A percentile compares a stretch with the other conserved stretches of the same genome.
These are phyloP conservation scores for Sclerotiophoma versabilis DNA, from an alignment of 2,329 filamentous ascomycete genomes.

Conservation along the genomic window DNA sequence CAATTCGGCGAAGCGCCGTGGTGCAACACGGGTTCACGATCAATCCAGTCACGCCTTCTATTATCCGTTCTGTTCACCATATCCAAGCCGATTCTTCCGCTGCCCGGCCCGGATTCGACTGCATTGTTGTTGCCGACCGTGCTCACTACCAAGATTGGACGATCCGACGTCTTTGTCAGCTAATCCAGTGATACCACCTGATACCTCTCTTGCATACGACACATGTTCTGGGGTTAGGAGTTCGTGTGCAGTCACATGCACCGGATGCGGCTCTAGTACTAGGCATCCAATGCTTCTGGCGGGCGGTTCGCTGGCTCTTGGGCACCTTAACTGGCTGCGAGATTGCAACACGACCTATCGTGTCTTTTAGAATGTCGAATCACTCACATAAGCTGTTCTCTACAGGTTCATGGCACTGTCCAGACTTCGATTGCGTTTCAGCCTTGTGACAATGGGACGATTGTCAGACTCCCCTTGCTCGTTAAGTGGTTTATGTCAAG, in stretches of 20 bases:
- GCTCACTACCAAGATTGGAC: neutral
- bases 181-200: neutral
- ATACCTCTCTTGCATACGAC: neutral
- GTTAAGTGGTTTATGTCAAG: neutral
- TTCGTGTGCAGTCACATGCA: neutral
- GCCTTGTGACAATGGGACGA: neutral
- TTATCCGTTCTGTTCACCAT: neutral
- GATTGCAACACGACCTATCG: neutral
- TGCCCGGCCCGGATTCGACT: conserved; percentile 3
- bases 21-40: conserved; percentile 1
- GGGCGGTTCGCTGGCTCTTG: neutral
- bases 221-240: neutral
- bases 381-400: neutral
- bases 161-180: neutral
- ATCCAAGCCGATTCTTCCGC: conserved; percentile 4
- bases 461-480: neutral
- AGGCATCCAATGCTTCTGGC: conserved; percentile 8
- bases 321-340: neutral
- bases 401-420: neutral
- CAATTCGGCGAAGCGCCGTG: conserved; percentile 7
- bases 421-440: neutral
- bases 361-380: neutral
- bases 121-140: neutral
- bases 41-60: neutral
- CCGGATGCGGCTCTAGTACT: conserved; percentile 3